Evolutionary conservation across 208 protist genomes (phyloP).

Genomic region (Balamuthia mandrillaris): DNA sequence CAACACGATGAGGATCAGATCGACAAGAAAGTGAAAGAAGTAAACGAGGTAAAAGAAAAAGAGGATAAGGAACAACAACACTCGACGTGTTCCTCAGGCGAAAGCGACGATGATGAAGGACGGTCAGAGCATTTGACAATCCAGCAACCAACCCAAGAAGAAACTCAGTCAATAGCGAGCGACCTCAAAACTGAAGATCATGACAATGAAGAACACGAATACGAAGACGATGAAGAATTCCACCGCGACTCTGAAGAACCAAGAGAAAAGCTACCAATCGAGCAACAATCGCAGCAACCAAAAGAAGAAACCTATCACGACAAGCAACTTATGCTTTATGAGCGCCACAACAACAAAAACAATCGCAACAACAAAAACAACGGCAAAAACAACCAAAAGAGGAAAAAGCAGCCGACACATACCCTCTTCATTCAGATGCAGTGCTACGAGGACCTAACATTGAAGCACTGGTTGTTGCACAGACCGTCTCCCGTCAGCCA

Average conservation of each 20-base stretch:
- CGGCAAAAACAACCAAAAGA: not conserved
- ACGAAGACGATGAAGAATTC: too few species aligned
- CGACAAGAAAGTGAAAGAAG: not conserved
- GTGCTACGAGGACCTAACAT: slow-evolving; percentile 2
- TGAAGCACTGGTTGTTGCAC: not conserved
- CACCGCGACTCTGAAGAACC: too few species aligned
- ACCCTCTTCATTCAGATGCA: slow-evolving; percentile 20
- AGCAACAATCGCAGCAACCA: not conserved
- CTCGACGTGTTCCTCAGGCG: not conserved
- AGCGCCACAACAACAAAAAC: not conserved
- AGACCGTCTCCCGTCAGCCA: not conserved
- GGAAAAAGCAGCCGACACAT: not conserved
- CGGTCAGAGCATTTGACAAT: not conserved
- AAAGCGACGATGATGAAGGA: not conserved
- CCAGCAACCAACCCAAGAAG: not conserved
- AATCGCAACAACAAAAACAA: not conserved
- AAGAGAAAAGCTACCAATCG: not conserved
- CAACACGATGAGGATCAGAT: too few species aligned
- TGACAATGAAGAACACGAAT: not conserved
- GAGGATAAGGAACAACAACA: not conserved
- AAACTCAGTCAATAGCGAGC: not conserved
- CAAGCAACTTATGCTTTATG: not conserved
- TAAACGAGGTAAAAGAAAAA: not conserved
- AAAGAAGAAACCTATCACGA: not conserved
- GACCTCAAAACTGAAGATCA: too few species aligned